phyloP scores from a whole-genome alignment of 2,329 filamentous ascomycete species.

The Ciborinia camelliae region DNA sequence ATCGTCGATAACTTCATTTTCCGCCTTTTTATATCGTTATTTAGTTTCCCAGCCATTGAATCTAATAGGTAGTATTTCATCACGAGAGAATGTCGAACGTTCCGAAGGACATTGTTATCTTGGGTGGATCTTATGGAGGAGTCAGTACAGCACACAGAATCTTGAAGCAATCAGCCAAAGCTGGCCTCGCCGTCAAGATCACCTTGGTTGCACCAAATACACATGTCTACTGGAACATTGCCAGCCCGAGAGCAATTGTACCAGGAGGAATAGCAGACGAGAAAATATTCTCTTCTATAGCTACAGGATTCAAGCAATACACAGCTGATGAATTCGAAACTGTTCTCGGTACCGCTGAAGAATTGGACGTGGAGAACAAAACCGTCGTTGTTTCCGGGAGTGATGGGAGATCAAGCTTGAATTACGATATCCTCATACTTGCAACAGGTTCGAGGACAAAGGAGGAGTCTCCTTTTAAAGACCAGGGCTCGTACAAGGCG shows the following conservation, averaged over 20 bases:
- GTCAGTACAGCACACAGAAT: constrained; percentile 36
- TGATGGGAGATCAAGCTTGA: constrained; percentile 34
- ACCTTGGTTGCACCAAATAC: constrained; percentile 51
- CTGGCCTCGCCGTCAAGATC: constrained; percentile 45
- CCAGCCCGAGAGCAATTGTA: constrained; percentile 46
- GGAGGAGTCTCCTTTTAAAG: constrained; percentile 49
- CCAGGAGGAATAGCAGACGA: constrained; percentile 43
- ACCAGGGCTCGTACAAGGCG: constrained; percentile 41
- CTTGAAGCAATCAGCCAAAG: constrained; percentile 31
- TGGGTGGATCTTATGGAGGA: constrained; percentile 36
- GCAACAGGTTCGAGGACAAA: constrained; percentile 49
- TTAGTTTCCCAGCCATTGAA: background rate
- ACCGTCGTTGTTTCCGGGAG: constrained; percentile 42
- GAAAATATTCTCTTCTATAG: constrained; percentile 40
- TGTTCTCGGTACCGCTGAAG: constrained; percentile 47
- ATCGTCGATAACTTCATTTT: background rate
- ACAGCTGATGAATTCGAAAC: constrained; percentile 49
- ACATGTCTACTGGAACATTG: constrained; percentile 49
- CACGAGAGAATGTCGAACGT: background rate
- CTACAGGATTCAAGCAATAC: constrained; percentile 48
- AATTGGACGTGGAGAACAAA: constrained; percentile 43
- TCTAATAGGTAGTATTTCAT: background rate
- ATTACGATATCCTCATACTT: constrained; percentile 52
- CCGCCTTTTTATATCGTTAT: background rate
- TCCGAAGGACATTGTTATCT: constrained; percentile 32